These are phyloP conservation scores for Metschnikowia lachancei DNA, from an alignment of 805 yeast species.

Conservation along the genomic window DNA sequence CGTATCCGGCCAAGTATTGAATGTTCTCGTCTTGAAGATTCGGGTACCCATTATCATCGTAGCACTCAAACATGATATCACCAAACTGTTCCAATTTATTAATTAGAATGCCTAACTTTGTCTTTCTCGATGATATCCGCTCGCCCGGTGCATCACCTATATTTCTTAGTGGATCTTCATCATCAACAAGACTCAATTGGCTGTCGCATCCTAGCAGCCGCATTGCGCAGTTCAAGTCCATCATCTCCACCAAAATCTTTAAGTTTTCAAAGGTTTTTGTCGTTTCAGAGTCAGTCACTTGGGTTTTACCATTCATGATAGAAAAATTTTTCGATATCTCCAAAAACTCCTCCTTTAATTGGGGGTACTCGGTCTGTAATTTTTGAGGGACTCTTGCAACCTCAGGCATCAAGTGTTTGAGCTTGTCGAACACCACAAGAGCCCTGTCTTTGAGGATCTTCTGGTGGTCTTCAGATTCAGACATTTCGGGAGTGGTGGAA, in stretches of 20 bases:
- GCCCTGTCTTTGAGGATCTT: neutral
- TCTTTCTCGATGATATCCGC: neutral
- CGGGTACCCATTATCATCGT: constrained; percentile 1
- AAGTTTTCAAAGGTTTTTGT: neutral
- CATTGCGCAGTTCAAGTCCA: constrained; percentile 1
- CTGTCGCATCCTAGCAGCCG: constrained; percentile 1
- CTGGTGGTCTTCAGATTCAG: no score
- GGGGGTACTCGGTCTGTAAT: neutral
- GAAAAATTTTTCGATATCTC: neutral
- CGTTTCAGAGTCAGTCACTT: neutral
- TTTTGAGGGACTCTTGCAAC: neutral
- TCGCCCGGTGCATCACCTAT: no score
- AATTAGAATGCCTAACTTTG: neutral
- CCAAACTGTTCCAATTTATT: constrained; percentile 1
- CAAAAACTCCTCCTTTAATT: neutral
- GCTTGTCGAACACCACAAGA: neutral
- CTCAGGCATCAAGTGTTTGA: neutral
- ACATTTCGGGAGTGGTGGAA: no score
- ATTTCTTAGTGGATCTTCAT: no score
- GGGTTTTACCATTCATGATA: neutral
- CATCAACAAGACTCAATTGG: neutral
- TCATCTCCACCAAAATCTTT: neutral
- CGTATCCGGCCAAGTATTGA: neutral
- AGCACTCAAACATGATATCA: neutral
- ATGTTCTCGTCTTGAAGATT: neutral